A percentile compares a stretch with the other conserved stretches of the same genome.
Conservation (phyloP, 371 early-diverging fungal genomes). For the Lichtheimia ornata region DNA sequence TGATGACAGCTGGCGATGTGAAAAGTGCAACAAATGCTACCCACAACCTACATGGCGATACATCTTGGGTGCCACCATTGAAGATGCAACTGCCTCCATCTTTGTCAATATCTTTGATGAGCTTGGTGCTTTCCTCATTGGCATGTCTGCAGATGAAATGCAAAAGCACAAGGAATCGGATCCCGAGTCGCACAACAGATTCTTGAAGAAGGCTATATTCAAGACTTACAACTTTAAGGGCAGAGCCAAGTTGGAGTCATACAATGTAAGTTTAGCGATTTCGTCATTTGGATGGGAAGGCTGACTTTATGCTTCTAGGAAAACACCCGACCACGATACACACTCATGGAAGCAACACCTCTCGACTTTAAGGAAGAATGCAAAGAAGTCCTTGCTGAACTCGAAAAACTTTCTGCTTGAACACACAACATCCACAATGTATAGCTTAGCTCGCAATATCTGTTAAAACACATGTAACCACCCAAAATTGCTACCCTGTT, state of each 20-base stretch:
- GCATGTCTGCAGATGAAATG: conserved; percentile 73
- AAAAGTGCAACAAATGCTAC: conserved; percentile 79
- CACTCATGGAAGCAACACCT: conserved; percentile 47
- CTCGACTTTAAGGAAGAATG: conserved; percentile 67
- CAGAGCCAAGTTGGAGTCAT: conserved; percentile 82
- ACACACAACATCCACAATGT: no score
- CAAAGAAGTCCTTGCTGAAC: conserved; percentile 44
- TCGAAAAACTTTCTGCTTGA: conserved; percentile 33
- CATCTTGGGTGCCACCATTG: conserved; percentile 68
- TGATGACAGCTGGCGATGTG: conserved; percentile 85
- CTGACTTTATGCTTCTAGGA: conserved; percentile 49
- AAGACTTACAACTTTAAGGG: conserved; percentile 71
- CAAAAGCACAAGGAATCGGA: conserved; percentile 51
- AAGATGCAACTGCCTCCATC: conserved; percentile 80
- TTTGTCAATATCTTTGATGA: conserved; percentile 93
- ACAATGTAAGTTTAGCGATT: conserved; percentile 59
- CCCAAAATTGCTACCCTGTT: no score
- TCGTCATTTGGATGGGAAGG: neutral
- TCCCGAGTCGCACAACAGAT: conserved; percentile 31
- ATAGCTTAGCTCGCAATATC: no score
- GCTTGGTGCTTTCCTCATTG: conserved; percentile 66
- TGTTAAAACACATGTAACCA: no score
- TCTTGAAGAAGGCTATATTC: conserved; percentile 63
- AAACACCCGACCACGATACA: conserved; percentile 53
- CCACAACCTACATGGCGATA: conserved; percentile 80